A percentile compares a stretch with the other conserved stretches of the same genome.
These are phyloP conservation scores for Trichoderma sp. DNA, from an alignment of 2,329 filamentous ascomycete genomes.

Conservation along the genomic window DNA sequence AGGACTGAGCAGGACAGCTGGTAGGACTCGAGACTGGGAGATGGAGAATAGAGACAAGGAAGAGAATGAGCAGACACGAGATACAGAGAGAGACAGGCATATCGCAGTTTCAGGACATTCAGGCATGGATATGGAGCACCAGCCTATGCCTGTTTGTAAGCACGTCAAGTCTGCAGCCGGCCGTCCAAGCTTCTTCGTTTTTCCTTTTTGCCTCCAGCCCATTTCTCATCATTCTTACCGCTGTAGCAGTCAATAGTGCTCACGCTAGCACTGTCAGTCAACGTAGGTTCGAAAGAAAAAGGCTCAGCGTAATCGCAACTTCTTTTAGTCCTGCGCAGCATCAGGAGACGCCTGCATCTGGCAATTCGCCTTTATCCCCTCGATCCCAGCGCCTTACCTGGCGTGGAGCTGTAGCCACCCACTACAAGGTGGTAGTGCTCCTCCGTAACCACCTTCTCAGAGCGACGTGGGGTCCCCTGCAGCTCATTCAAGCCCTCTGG, in stretches of 20 bases:
- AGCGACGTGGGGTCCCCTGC: conserved; percentile 21
- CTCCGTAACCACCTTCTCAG: neutral
- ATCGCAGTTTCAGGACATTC: conserved; percentile 1
- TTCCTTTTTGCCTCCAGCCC: neutral
- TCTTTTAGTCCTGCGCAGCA: conserved; percentile 7
- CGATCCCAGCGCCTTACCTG: conserved; percentile 1
- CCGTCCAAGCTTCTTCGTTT: neutral
- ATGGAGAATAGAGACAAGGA: neutral
- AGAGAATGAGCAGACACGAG: neutral
- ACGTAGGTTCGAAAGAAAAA: neutral
- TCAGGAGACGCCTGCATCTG: neutral
- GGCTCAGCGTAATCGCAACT: neutral
- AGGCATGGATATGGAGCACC: neutral
- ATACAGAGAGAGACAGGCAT: neutral
- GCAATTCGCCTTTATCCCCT: conserved; percentile 2
- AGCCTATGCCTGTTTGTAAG: neutral
- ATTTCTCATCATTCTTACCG: neutral
- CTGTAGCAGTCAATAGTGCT: neutral
- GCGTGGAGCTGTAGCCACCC: conserved; percentile 1
- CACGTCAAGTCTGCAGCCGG: neutral
- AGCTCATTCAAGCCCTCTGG: conserved; percentile 8
- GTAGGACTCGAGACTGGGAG: too few relatives aligned
- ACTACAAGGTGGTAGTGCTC: neutral
- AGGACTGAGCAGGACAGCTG: neutral
- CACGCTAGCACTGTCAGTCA: neutral